Evolutionary conservation across 2,329 filamentous ascomycete species (phyloP).

Genomic region (Beauveria varroae): DNA sequence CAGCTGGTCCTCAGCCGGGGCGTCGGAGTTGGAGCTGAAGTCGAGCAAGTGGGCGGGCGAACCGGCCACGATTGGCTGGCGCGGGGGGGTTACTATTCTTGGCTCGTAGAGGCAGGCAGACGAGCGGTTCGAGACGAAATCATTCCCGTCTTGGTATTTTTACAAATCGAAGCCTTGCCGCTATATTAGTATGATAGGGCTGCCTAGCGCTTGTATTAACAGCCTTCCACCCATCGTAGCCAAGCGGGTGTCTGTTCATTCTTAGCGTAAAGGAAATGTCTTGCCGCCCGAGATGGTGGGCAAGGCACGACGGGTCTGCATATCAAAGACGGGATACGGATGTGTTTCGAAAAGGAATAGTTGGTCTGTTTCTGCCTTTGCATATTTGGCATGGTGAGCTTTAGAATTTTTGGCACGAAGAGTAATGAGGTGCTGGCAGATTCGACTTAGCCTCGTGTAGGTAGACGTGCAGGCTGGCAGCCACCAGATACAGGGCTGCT

Average conservation of each 20-base stretch:
- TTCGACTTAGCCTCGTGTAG: background rate
- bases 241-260: background rate
- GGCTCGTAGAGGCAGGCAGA: background rate
- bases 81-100: background rate
- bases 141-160: background rate
- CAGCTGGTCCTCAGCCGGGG: background rate
- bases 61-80: conserved; percentile 6
- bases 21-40: conserved; percentile 2
- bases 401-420: background rate
- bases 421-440: background rate
- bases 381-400: no score
- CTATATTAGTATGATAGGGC: background rate
- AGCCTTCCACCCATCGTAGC: background rate
- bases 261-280: background rate
- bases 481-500: background rate
- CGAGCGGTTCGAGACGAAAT: background rate
- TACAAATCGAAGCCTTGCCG: background rate
- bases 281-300: background rate
- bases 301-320: background rate
- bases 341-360: no score
- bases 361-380: no score
- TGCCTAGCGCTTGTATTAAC: background rate
- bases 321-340: no score
- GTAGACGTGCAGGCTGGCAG: background rate
- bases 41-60: background rate